Conservation (phyloP, 805 yeast genomes). For the Yamadazyma ubonensis region DNA sequence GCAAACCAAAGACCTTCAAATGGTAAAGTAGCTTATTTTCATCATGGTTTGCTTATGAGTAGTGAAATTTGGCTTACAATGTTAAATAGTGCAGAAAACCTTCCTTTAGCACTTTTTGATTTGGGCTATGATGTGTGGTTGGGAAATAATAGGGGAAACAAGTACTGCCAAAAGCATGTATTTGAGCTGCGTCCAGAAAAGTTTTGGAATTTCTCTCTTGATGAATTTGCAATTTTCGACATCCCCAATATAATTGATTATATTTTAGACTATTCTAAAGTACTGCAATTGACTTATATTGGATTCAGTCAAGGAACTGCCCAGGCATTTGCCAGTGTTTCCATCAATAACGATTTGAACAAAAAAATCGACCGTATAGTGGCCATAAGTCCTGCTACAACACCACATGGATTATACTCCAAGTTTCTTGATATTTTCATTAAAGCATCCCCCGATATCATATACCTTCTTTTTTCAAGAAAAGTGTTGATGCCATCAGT, state of each 20-base stretch:
- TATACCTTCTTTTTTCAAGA: conserved; percentile 71
- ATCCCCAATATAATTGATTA: conserved; percentile 82
- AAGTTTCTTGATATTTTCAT: conserved; percentile 72
- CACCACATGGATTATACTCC: conserved; percentile 82
- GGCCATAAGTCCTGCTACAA: conserved; percentile 92
- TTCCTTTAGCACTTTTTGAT: conserved; percentile 77
- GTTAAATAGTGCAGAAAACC: conserved; percentile 37
- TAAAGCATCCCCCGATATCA: conserved; percentile 70
- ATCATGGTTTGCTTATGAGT: conserved; percentile 89
- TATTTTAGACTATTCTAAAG: conserved; percentile 51
- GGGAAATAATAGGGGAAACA: conserved; percentile 63
- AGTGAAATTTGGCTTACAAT: conserved; percentile 71
- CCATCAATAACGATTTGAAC: conserved; percentile 64
- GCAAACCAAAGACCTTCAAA: conserved; percentile 14
- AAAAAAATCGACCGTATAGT: conserved; percentile 55
- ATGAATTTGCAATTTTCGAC: conserved; percentile 88
- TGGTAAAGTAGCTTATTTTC: conserved; percentile 66
- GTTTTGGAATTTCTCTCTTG: conserved; percentile 90
- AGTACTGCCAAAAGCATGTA: conserved; percentile 80
- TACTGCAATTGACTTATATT: conserved; percentile 56
- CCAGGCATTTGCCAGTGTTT: conserved; percentile 82
- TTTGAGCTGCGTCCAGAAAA: conserved; percentile 33
- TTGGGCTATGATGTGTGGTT: conserved; percentile 92
- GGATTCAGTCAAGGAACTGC: conserved; percentile 96
- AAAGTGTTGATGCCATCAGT: conserved; percentile 75